Conservation (phyloP, 495 filamentous ascomycete species). For the Sordaria brevicollis region DNA sequence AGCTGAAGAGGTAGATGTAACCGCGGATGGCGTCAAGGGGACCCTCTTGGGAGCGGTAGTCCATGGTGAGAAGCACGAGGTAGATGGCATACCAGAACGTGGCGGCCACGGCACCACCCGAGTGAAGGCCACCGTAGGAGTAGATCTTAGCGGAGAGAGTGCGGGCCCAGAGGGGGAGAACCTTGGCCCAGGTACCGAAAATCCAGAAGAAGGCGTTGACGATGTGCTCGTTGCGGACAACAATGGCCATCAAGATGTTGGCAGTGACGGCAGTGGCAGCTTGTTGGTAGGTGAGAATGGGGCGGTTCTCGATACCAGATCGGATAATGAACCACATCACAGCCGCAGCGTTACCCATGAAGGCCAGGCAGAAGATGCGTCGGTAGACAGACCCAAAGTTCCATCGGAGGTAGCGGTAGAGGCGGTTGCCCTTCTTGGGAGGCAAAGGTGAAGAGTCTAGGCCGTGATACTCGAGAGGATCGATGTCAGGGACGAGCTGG, state of each 20-base stretch:
- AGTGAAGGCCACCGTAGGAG: constrained; percentile 69
- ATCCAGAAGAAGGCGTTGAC: constrained; percentile 61
- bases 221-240: constrained; percentile 65
- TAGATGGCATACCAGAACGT: constrained; percentile 57
- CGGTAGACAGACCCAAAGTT: constrained; percentile 29
- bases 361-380: constrained; percentile 24
- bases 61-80: constrained; percentile 25
- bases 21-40: constrained; percentile 33
- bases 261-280: constrained; percentile 32
- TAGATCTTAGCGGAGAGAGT: constrained; percentile 62
- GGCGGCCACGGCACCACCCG: constrained; percentile 56
- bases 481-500: neutral
- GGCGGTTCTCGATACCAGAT: neutral
- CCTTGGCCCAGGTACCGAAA: constrained; percentile 45
- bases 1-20: constrained; percentile 35
- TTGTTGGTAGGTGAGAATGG: constrained; percentile 14
- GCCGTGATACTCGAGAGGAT: constrained; percentile 7
- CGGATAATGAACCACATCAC: constrained; percentile 10
- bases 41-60: constrained; percentile 32
- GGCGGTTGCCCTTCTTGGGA: constrained; percentile 16
- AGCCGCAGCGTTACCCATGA: constrained; percentile 19
- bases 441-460: constrained; percentile 13
- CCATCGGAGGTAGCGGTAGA: constrained; percentile 23
- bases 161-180: constrained; percentile 52
- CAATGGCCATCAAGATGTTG: constrained; percentile 37